These are phyloP conservation scores for Antitrichia curtipendula DNA, from an alignment of 225 moss, liverwort and hornwort genomes.

Conservation along the genomic window DNA sequence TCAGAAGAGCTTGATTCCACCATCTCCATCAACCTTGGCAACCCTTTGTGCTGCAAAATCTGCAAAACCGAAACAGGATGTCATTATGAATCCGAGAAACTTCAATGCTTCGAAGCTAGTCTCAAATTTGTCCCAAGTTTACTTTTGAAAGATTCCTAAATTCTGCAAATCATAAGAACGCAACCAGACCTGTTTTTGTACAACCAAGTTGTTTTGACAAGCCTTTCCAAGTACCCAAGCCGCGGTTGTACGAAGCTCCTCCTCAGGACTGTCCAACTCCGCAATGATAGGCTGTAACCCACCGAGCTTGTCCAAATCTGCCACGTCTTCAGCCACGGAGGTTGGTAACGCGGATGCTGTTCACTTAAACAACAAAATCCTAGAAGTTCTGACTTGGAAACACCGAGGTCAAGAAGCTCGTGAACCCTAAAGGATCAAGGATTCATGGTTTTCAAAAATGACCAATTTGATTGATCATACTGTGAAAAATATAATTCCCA, in stretches of 20 bases:
- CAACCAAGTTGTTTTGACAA: slow-evolving; percentile 80
- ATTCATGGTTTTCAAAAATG: not conserved
- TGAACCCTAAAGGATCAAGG: not conserved
- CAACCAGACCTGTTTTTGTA: slow-evolving; percentile 64
- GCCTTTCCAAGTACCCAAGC: slow-evolving; percentile 91
- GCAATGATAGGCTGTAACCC: slow-evolving; percentile 63
- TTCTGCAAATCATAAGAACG: not conserved
- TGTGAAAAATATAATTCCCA: not conserved
- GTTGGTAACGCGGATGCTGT: not conserved
- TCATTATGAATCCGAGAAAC: not conserved
- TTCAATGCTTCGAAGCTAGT: not conserved
- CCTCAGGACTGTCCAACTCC: slow-evolving; percentile 74
- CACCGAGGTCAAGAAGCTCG: not conserved
- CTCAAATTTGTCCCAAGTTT: not conserved
- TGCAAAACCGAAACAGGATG: not conserved
- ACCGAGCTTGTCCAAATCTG: slow-evolving; percentile 90
- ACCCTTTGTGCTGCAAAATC: slow-evolving; percentile 54
- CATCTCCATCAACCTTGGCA: slow-evolving; percentile 86
- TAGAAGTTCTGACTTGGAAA: not conserved
- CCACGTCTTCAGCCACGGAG: slow-evolving; percentile 37
- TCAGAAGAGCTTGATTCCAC: slow-evolving; percentile 45
- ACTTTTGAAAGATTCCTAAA: not conserved
- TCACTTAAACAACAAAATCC: not conserved
- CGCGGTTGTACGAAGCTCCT: slow-evolving; percentile 71
- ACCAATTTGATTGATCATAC: not conserved